Evolutionary conservation across 129 eudicot genomes (phyloP), one percentile per base, ranked within the genome.

Genomic region (Tagetes erecta): DNA sequence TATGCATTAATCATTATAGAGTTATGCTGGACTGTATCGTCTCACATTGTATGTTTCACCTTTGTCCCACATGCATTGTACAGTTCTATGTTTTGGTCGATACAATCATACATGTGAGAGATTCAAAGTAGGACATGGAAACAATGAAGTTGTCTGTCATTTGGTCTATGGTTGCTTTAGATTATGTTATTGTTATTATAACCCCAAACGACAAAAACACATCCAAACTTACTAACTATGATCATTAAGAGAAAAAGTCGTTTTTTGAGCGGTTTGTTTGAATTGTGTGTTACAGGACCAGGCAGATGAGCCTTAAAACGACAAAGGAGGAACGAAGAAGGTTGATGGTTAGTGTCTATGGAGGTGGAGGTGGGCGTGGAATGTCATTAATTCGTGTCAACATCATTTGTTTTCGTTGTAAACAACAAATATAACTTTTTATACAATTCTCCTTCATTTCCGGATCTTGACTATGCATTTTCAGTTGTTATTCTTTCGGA

Each of bases 321-420:
- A 51, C 14, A 42, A 73, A 59, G 59, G 52, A 31, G 49, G n/a
- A 51, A 49, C 62, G 60, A 65, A 40, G 42, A 34, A 52, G 65
- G 51, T 14, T 62, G 34, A 13, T 35, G 68, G 76, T 70, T 50
- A 20, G 81, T 69, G 65, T 77, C 35, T 37, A 44, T 8, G 49
- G 49, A 44, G 73, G 51, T 67, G 81, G 81, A 79, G 83, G 83
- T 79, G 83, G 83, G 73, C 83, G 68, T 52, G 83, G 66, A 79
- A 79, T 79, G 83, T 79, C 83, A 79, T 79, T 71, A 78, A 64
- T 52, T 78, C 40, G 41, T 79, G 52, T 79, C 51, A 73, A 78
- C 70, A 58, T 45, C 75, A 36, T 64, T 59, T 68, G 72, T 71
- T 71, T 62, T 47, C 41, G 50, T 60, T 58, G 27, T 59, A 4